Base-by-base conservation (phyloP, 2,329 filamentous ascomycete genomes). In the Gyromitra esculenta region DNA sequence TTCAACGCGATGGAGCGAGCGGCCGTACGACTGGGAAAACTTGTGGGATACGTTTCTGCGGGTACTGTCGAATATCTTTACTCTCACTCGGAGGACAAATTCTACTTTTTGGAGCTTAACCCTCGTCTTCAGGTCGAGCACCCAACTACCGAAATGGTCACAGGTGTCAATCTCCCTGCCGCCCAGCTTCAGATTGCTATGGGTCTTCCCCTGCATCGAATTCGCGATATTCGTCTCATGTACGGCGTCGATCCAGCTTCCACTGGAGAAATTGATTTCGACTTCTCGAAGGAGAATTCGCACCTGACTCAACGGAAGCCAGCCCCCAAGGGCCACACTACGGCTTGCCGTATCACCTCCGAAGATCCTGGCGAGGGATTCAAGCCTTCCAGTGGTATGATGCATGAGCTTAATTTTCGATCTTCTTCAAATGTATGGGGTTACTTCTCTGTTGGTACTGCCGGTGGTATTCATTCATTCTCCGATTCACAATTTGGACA, bases 41-140 rank as follows among this genome's bases (percentile, higher is more conserved):
- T 99, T 52, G 96, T 99, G 83, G 96, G 96, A 81, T 99, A 99
- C 86, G 96, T 99, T 81, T 99, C 96, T 13, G 96, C 96, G 25
- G 96, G 96, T 88, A 99, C 96, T 41, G 96, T 99, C 77, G 96
- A 99, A 86, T 99, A 99, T 84, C 89, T 99, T 63, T 99, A 99
- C 88, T 99, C 96, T 54, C 94, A 99, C 85, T 87, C 93, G 18
- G 96, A 99, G 81, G 94, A 98, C 88, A 96, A 97, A 85, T 99
- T 99, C 87, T 99, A 98, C 89, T 99, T 99, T 87, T 87, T 99
- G 80, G 96, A 99, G 86, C 86, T 99, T 83, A 99, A 99, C 87
- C 96, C 96, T 64, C 93, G 96, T 93, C 91, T 99, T 71, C 96
- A 99, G 86, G 96, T 99, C 85, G 96, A 99, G 89, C 96, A 99